Evolutionary conservation across 176 grass and related monocot genomes (phyloP).

Genomic region (Oryza officinalis): DNA sequence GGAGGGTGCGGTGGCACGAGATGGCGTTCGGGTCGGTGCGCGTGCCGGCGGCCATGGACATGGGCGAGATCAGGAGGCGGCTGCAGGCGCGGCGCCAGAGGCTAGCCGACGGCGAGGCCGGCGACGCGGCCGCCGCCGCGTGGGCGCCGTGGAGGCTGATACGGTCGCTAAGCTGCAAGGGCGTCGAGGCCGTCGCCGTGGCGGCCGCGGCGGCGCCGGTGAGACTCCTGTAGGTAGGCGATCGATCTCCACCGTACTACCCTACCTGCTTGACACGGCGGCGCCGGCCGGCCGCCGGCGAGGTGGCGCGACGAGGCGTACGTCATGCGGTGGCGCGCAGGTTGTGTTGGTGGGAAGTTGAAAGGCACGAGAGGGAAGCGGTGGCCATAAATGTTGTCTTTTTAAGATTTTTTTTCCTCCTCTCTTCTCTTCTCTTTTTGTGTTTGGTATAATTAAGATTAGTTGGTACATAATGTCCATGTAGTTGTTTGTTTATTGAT

Average conservation of each 20-base stretch:
- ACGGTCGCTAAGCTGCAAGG: slow-evolving; percentile 72
- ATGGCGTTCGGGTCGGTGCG: slow-evolving; percentile 59
- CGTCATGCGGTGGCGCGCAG: neutral
- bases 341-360: slow-evolving; percentile 21
- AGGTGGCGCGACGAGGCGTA: slow-evolving; percentile 36
- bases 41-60: slow-evolving; percentile 69
- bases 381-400: slow-evolving; percentile 23
- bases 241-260: no score
- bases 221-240: slow-evolving; percentile 43
- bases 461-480: neutral
- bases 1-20: slow-evolving; percentile 48
- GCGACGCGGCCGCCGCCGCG: neutral
- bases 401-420: neutral
- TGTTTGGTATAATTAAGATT: neutral
- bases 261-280: no score
- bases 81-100: slow-evolving; percentile 35
- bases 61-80: slow-evolving; percentile 70
- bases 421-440: neutral
- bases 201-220: slow-evolving; percentile 48
- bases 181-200: slow-evolving; percentile 61
- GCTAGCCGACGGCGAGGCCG: neutral
- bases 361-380: slow-evolving; percentile 21
- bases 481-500: neutral
- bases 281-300: slow-evolving; percentile 30
- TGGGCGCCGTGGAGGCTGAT: slow-evolving; percentile 66